These are phyloP conservation scores for Hanseniaspora hatyaiensis DNA, from an alignment of 805 yeast species.

Conservation along the genomic window DNA sequence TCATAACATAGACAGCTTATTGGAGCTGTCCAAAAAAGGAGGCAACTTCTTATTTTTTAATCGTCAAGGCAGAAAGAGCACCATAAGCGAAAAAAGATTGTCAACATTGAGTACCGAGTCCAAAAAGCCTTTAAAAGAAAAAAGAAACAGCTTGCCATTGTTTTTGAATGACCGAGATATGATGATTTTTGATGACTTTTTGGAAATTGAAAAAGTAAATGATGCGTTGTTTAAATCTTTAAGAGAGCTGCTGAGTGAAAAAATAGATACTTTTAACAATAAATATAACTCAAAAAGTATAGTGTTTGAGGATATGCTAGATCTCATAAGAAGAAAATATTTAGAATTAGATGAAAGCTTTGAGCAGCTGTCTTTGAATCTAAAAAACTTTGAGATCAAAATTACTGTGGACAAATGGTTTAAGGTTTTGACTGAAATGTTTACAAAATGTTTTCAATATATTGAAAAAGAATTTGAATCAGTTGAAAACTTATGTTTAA, in stretches of 20 bases:
- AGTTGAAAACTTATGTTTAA: neutral
- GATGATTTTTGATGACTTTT: slow-evolving; percentile 14
- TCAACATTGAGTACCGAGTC: slow-evolving; percentile 1
- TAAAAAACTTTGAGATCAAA: slow-evolving; percentile 5
- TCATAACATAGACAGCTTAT: neutral
- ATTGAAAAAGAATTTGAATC: neutral
- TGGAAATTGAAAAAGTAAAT: slow-evolving; percentile 15
- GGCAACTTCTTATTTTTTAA: slow-evolving; percentile 8
- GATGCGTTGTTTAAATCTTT: slow-evolving; percentile 11
- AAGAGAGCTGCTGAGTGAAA: slow-evolving; percentile 12
- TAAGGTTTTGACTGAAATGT: neutral
- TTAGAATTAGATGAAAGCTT: slow-evolving; percentile 2
- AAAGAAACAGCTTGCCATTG: slow-evolving; percentile 7
- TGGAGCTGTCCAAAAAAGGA: slow-evolving; percentile 5
- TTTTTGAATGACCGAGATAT: slow-evolving; percentile 12
- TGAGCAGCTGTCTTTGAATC: neutral
- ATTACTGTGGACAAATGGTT: slow-evolving; percentile 11
- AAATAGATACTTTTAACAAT: slow-evolving; percentile 1
- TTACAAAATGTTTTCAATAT: neutral
- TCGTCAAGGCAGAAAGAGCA: slow-evolving; percentile 1
- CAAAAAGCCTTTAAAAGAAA: neutral
- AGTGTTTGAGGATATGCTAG: neutral
- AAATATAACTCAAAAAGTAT: neutral
- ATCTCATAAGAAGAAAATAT: neutral
- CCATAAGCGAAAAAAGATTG: slow-evolving; percentile 11